Evolutionary conservation across 2,329 filamentous ascomycete species (phyloP), one percentile per base, ranked within the genome.

Genomic region (Apiospora saccharicola): DNA sequence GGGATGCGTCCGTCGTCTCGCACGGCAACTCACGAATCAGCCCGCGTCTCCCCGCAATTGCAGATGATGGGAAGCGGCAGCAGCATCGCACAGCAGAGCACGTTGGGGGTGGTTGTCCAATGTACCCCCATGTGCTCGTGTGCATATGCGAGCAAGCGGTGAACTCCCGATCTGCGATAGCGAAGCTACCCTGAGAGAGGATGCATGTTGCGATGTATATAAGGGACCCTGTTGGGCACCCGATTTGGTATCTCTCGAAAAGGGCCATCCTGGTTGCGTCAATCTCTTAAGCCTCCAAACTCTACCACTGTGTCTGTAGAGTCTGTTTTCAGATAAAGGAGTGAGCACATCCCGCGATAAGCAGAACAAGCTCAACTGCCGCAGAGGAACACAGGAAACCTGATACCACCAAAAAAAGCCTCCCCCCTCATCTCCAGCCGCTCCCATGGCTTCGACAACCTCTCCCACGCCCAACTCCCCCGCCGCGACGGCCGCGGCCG

Each of bases 401-500:
- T 8, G 26, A n/a, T 49, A 47, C 44, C 44, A 49, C 19, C 22
- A 8, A 41, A 8, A 10, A 41, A 8, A 10, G 2, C 8, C 6
- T 2, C 37, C 37, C 6, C 7, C 37, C 37, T 41, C 37, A 10
- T 10, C 37, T 10, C 1, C n/a, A 61, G 30, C 30, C 57, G 57
- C 57, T 10, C 0, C 19, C 53, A 64, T 64, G 57, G 16, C 57
- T 64, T 41, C 34, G 22, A 37, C 34, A n/a, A 24, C 53, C 37
- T 72, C 43, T 37, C 34, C 61, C 67, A 47, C 22, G n/a, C 34
- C 68, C 34, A 41, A 71, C 67, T 41, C 41, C 12, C 49, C 57
- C 69, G 19, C 19, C 14, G 30, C 41, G 64, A 46, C n/a, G 37
- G n/a, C 44, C 67, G 70, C 71, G 22, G 79, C 79, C 79, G 78